phyloP scores from a whole-genome alignment of 495 filamentous ascomycete species.

The Hypoxylon trugodes region DNA sequence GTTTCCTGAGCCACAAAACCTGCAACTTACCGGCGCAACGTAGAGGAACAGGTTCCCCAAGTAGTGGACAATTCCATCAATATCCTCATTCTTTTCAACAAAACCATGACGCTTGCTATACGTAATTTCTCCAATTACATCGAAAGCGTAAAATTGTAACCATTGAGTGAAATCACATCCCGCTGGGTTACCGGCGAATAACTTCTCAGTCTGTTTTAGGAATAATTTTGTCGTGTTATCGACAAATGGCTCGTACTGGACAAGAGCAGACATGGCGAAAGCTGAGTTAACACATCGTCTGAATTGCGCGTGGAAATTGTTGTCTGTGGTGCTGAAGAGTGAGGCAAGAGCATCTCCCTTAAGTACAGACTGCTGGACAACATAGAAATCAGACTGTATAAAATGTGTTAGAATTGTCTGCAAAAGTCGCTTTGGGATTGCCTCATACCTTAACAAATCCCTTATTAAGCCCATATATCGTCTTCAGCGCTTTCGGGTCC shows the following conservation, averaged over 20 bases:
- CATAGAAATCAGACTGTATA: conserved; percentile 73
- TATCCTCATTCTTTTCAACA: conserved; percentile 68
- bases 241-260: conserved; percentile 78
- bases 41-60: conserved; percentile 64
- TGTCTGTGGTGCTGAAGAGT: conserved; percentile 81
- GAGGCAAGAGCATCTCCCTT: conserved; percentile 72
- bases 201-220: conserved; percentile 66
- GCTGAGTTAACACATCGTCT: conserved; percentile 73
- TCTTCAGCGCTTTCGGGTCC: conserved; percentile 71
- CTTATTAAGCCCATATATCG: conserved; percentile 84
- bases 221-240: conserved; percentile 71
- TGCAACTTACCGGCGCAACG: conserved; percentile 63
- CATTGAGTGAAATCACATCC: conserved; percentile 73
- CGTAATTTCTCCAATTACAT: conserved; percentile 76
- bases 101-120: conserved; percentile 71
- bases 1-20: not conserved
- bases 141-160: conserved; percentile 83
- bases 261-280: conserved; percentile 76
- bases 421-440: conserved; percentile 12
- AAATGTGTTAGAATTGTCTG: conserved; percentile 26
- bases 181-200: conserved; percentile 61
- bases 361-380: conserved; percentile 70
- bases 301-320: conserved; percentile 75
- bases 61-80: conserved; percentile 68
- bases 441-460: conserved; percentile 75